Base-by-base conservation (phyloP, 257 asterid genomes). In the Dorcoceras hygrometricum region DNA sequence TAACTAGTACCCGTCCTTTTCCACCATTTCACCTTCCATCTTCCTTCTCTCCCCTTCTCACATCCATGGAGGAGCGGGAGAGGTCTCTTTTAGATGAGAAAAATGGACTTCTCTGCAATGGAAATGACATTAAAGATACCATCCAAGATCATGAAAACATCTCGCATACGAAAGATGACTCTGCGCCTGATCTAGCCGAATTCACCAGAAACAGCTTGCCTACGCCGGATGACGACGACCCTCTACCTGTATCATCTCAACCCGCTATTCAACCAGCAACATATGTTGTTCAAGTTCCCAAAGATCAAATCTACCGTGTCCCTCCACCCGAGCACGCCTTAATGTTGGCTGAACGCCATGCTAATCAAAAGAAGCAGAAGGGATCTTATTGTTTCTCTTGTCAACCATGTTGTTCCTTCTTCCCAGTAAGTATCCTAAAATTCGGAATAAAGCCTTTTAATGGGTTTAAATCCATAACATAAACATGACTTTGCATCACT, bases 241-340 rank as follows among this genome's bases (percentile, higher is more conserved):
- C 54, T 19, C 25, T 27, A 23, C 70, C 67, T 8, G 51, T 50
- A 32, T 62, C 77, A 0, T 27, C 76, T 4, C 62, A 23, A n/a
- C 11, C 79, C 0, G 73, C 83, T n/a, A 82, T n/a, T n/a, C 57
- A 50, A n/a, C 11, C 79, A 0, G 73, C 83, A 22, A 82, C 83
- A 1, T 82, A 79, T 11, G 64, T 79, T 5, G 81, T 82, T 6
- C 87, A 75, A 70, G 78, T 79, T 27, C 85, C 81, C 0, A 80
- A 76, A 36, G 78, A 82, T 71, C 83, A 75, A 73, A 75, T 82
- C 29, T 80, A 70, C 48, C 78, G 85, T 2, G 62, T 75, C n/a
- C 85, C 88, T 0, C 75, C 80, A 6, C 81, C 80, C 2, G 81
- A 75, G 71, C 71, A 82, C 31, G 77, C 81, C 28, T 14, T 43